A percentile compares a stretch with the other conserved stretches of the same genome.
phyloP scores from a whole-genome alignment of 2,329 filamentous ascomycete species.

The Fusarium graminum region DNA sequence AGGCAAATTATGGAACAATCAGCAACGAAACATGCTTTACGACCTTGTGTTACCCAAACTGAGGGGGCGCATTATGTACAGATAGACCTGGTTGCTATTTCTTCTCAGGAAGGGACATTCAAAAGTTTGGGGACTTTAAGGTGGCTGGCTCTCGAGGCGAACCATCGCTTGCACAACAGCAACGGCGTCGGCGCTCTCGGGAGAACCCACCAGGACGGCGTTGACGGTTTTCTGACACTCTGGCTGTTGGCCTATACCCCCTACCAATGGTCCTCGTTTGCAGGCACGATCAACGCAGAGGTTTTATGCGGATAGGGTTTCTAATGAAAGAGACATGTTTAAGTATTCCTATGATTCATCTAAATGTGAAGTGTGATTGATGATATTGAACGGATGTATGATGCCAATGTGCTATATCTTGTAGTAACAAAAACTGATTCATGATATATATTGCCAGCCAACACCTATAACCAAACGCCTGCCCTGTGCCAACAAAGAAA shows the following conservation, averaged over 20 bases:
- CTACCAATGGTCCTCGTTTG: constrained; percentile 53
- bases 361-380: background rate
- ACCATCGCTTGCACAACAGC: constrained; percentile 39
- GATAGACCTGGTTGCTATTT: constrained; percentile 59
- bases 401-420: constrained; percentile 12
- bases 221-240: constrained; percentile 58
- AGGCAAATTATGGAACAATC: constrained; percentile 47
- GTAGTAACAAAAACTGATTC: constrained; percentile 12
- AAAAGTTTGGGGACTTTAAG: constrained; percentile 53
- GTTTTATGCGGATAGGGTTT: constrained; percentile 54
- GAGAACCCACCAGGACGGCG: constrained; percentile 55
- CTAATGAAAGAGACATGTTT: constrained; percentile 53
- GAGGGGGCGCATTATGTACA: constrained; percentile 55
- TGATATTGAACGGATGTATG: background rate
- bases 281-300: constrained; percentile 55
- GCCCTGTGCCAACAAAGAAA: constrained; percentile 3
- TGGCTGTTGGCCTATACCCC: constrained; percentile 60
- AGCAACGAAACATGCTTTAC: constrained; percentile 49
- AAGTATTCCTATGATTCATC: constrained; percentile 14
- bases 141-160: constrained; percentile 47
- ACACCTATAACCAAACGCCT: constrained; percentile 28
- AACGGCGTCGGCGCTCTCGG: constrained; percentile 43
- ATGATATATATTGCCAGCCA: constrained; percentile 17
- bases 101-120: constrained; percentile 54
- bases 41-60: constrained; percentile 45